A percentile compares a stretch with the other conserved stretches of the same genome.
Evolutionary conservation across 2,329 filamentous ascomycete genomes (phyloP).

Genomic region (Xylariaceae sp.): DNA sequence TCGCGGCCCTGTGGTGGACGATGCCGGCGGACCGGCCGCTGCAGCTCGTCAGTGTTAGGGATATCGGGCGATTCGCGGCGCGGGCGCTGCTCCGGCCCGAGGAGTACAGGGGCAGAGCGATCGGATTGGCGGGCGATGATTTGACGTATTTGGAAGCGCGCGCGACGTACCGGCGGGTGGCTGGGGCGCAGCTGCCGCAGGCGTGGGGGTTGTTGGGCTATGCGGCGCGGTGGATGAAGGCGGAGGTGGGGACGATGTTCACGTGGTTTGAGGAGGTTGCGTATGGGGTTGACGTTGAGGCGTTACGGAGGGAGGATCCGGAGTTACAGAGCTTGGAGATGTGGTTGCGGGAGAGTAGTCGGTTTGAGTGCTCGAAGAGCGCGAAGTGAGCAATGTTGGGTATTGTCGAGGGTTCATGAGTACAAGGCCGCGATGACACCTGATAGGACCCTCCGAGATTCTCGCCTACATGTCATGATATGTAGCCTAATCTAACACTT

Average conservation of each 20-base stretch:
- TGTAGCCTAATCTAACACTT: too few relatives aligned
- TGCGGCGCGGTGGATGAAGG: constrained; percentile 23
- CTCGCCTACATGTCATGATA: too few relatives aligned
- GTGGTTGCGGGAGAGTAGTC: constrained; percentile 34
- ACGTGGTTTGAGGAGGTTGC: constrained; percentile 33
- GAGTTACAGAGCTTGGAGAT: constrained; percentile 31
- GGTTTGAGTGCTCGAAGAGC: constrained; percentile 13
- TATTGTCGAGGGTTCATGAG: too few relatives aligned
- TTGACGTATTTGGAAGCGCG: constrained; percentile 29
- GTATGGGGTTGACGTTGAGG: constrained; percentile 34
- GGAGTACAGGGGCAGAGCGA: constrained; percentile 19
- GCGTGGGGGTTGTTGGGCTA: constrained; percentile 27
- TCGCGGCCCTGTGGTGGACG: constrained; percentile 28
- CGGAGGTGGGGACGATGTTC: constrained; percentile 32
- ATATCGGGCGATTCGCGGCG: constrained; percentile 35
- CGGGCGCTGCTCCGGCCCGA: constrained; percentile 24
- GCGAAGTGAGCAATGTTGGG: too few relatives aligned
- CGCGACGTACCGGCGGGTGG: constrained; percentile 22
- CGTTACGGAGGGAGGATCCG: constrained; percentile 24
- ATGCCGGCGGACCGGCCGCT: constrained; percentile 26
- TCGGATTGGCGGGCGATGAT: constrained; percentile 31
- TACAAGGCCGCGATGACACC: too few relatives aligned
- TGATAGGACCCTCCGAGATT: too few relatives aligned
- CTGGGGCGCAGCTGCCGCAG: constrained; percentile 26
- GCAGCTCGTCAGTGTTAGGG: constrained; percentile 33